Evolutionary conservation across 164 flowering plant species (phyloP), one percentile per base, ranked within the genome.

Genomic region (Dillenia turbinata): DNA sequence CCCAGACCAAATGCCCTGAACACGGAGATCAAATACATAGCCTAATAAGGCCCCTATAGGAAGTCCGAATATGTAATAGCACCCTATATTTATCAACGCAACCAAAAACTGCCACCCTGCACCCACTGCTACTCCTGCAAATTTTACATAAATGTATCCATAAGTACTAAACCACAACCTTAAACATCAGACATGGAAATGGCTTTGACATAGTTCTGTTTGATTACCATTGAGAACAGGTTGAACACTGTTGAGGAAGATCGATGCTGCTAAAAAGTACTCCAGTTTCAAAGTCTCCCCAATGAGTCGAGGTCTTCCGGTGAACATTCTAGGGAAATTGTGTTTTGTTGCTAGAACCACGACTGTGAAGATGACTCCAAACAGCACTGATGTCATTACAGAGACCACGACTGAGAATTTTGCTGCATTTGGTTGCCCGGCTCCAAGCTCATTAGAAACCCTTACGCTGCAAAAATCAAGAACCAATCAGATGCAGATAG

Each of bases 41-140:
- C 84, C 88, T 8, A 81, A 80, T 26, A 81, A 11, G 10, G 74
- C 76, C 16, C 85, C 85, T 9, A 71, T 9, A 9, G 89, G 89
- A 47, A 82, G 69, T 9, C 89, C 89, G 43, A 85, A 46, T 12
- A 81, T 12, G 58, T 80, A 85, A 72, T 82, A 84, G 78, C 83
- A 80, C 1, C 56, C 82, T 9, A 66, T 51, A 62, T 79, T 82
- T 50, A 84, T 60, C 14, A 63, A 44, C 16, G 86, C 89, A 49
- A 84, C 82, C 12, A 61, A 54, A 40, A 57, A 45, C 52, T 85
- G 89, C 89, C 85, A 80, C 1, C 86, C 89, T 53, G 89, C 89
- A 56, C 89, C 89, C 24, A 82, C 76, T 49, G 83, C 85, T 11
- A 81, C 86, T 24, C 89, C 89, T 82, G 78, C 66, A 68, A 22